Conservation (phyloP, 2,329 filamentous ascomycete species). For the Aspergillus ibericus region DNA sequence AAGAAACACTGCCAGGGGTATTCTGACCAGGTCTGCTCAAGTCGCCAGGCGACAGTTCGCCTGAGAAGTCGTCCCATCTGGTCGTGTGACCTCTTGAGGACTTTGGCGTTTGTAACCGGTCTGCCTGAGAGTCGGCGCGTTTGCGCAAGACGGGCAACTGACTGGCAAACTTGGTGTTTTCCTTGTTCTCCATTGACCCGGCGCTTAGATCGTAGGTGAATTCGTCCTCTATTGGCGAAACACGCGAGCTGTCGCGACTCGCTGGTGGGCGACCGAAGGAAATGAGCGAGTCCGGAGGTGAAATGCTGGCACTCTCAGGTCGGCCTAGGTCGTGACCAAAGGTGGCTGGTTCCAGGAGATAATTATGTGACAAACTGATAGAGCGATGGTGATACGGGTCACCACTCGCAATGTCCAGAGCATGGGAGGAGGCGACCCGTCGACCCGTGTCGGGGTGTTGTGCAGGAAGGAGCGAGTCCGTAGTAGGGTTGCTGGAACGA, state of each 20-base stretch:
- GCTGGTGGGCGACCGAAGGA: constrained; percentile 19
- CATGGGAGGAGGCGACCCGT: constrained; percentile 63
- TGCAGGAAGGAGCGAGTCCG: constrained; percentile 13
- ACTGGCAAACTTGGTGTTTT: constrained; percentile 25
- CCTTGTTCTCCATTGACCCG: constrained; percentile 15
- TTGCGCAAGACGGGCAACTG: constrained; percentile 30
- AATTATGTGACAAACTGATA: constrained; percentile 15
- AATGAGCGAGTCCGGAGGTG: constrained; percentile 47
- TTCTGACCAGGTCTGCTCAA: constrained; percentile 59
- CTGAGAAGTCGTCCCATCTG: constrained; percentile 66
- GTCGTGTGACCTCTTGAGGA: constrained; percentile 16
- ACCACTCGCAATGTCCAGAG: constrained; percentile 43
- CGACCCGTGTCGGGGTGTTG: constrained; percentile 23
- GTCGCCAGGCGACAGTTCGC: constrained; percentile 61
- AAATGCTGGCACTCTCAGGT: constrained; percentile 44
- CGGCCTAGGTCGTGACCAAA: background rate
- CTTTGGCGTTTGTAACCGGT: constrained; percentile 3
- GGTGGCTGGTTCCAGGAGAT: constrained; percentile 2
- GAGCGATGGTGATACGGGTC: constrained; percentile 19
- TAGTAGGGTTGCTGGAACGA: constrained; percentile 17
- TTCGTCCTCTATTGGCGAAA: constrained; percentile 45
- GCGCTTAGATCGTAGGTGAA: constrained; percentile 12
- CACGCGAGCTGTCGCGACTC: constrained; percentile 31
- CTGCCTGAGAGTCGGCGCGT: constrained; percentile 15
- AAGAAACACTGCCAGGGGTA: constrained; percentile 48